Evolutionary conservation across 805 yeast genomes (phyloP), one percentile per base, ranked within the genome.

Genomic region (Spathaspora sp.): DNA sequence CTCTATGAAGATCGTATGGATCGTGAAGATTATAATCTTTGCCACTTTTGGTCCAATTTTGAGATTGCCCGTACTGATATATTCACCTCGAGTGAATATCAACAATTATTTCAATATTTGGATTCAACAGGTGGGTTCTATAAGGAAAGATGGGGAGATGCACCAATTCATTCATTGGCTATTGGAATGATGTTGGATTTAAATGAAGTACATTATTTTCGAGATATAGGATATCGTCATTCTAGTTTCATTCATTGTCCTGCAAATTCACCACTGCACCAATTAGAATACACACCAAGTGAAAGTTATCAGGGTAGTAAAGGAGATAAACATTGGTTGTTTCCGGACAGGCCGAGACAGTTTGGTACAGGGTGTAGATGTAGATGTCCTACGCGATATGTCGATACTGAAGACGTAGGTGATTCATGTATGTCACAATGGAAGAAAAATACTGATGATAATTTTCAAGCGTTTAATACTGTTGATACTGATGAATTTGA

Each of bases 91-190:
- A 77, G 79, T 5, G 65, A 76, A 18, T 94, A 93, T 67, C 76
- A 81, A 47, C 74, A 75, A 23, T 92, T 85, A 65, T 89, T 89
- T 65, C 70, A 83, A 40, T 80, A 74, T 58, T 67, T 93, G 47
- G 97, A 94, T 51, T 47, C 67, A 7, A 71, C 83, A 3, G 89
- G 92, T 10, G 97, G 98, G 0, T 92, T 93, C 63, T 91, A 84
- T 77, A 78, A 80, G 49, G 97, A 94, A 66, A 73, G 99, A 61
- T 93, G 98, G 98, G 98, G 98, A 1, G 98, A 93, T 75, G 97
- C 97, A 0, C 97, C 97, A 0, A 84, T 93, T 4, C 97, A 91
- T 65, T 86, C 97, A 0, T 68, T 94, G 19, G 98, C 96, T 0
- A 81, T 87, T 5, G 93, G 90, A 0, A 76, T 94, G 79, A 75